Percentiles rank a stretch among this genome's conserved stretches.
These are phyloP conservation scores for Areca catechu DNA, from an alignment of 176 grass and related monocot species.

Conservation along the genomic window DNA sequence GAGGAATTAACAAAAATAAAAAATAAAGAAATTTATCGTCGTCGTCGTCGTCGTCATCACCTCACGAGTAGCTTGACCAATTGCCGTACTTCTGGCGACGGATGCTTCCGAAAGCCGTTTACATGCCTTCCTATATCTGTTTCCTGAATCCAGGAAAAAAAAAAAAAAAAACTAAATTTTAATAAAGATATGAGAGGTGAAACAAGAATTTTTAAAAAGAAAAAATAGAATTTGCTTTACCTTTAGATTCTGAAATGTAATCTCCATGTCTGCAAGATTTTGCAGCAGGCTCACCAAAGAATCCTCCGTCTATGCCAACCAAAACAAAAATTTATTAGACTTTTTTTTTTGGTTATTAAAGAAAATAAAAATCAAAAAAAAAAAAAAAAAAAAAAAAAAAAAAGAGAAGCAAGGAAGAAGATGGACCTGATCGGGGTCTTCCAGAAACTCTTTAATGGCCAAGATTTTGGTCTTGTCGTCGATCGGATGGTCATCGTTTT, in stretches of 20 bases:
- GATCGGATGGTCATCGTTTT: background rate
- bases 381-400: background rate
- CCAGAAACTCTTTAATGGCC: conserved; percentile 63
- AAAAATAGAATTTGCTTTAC: conserved; percentile 8
- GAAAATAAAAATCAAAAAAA: too few species aligned
- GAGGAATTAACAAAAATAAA: too few species aligned
- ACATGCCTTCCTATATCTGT: conserved; percentile 72
- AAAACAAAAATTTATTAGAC: background rate
- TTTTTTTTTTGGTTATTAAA: too few species aligned
- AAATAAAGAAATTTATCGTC: too few species aligned
- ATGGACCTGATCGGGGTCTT: conserved; percentile 58
- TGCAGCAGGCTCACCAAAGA: conserved; percentile 46
- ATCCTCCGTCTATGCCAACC: conserved; percentile 53
- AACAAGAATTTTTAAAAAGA: too few species aligned
- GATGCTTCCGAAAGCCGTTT: conserved; percentile 61
- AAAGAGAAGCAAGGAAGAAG: too few species aligned
- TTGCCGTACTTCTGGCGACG: conserved; percentile 51
- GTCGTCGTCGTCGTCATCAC: conserved; percentile 36
- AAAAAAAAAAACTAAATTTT: background rate
- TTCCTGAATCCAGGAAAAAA: conserved; percentile 36
- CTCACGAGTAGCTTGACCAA: conserved; percentile 65
- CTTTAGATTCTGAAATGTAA: conserved; percentile 65
- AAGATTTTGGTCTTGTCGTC: conserved; percentile 40
- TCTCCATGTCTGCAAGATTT: conserved; percentile 67
- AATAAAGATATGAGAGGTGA: too few species aligned